Conservation (phyloP, 2,329 filamentous ascomycete species). For the Penicillium verrucosum region DNA sequence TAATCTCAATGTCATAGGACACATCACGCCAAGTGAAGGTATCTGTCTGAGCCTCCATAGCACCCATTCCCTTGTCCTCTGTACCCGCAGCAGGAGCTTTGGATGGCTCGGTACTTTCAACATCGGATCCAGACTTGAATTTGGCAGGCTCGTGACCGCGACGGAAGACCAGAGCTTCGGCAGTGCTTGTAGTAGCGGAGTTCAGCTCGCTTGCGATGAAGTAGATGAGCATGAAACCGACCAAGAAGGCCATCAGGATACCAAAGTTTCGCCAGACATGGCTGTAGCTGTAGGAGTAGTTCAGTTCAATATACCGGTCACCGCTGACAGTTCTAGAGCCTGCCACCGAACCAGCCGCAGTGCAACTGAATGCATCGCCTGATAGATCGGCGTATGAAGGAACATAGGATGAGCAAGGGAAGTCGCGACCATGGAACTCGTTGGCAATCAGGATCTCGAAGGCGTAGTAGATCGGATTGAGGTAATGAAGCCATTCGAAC, state of each 20-base stretch:
- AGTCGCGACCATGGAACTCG: conserved; percentile 68
- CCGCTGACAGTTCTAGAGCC: conserved; percentile 56
- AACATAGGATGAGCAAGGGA: conserved; percentile 48
- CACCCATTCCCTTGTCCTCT: conserved; percentile 8
- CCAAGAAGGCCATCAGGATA: conserved; percentile 61
- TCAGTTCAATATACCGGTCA: conserved; percentile 53
- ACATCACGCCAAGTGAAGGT: conserved; percentile 81
- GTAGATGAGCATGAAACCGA: conserved; percentile 61
- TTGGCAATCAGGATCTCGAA: conserved; percentile 82
- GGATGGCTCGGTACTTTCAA: conserved; percentile 43
- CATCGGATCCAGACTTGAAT: conserved; percentile 32
- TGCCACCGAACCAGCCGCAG: conserved; percentile 53
- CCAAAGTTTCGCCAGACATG: conserved; percentile 69
- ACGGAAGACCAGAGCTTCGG: conserved; percentile 72
- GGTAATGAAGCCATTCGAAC: conserved; percentile 77
- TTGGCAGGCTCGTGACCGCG: conserved; percentile 45
- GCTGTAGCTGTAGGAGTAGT: conserved; percentile 55
- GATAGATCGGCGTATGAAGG: conserved; percentile 44
- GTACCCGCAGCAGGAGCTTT: not conserved
- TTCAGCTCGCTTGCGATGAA: conserved; percentile 47
- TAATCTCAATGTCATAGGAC: conserved; percentile 75
- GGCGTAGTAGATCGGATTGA: conserved; percentile 74
- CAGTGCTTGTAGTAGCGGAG: conserved; percentile 67
- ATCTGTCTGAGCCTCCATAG: conserved; percentile 61
- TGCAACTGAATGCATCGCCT: conserved; percentile 53